These are phyloP conservation scores for Ilex asprella DNA, from an alignment of 257 asterid species.

Conservation along the genomic window DNA sequence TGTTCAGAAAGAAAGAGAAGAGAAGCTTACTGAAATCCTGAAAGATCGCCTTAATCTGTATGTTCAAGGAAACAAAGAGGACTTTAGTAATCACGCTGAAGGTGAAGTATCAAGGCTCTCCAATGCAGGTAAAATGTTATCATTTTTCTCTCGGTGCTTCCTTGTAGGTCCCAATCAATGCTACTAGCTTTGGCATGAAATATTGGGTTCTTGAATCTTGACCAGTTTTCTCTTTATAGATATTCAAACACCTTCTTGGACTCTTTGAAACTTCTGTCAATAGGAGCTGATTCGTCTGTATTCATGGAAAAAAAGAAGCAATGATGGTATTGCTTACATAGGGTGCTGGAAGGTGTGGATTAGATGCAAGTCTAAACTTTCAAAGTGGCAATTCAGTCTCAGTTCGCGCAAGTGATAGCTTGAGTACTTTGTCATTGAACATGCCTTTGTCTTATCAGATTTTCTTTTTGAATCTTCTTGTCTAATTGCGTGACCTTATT, in stretches of 20 bases:
- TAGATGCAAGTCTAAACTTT: too few relatives aligned
- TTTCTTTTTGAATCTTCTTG: too few relatives aligned
- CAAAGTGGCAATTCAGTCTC: too few relatives aligned
- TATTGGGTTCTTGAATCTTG: neutral
- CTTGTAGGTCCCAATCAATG: neutral
- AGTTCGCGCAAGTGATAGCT: too few relatives aligned
- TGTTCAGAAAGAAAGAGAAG: slow-evolving; percentile 93
- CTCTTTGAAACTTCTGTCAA: neutral
- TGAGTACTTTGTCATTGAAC: too few relatives aligned
- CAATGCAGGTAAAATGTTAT: slow-evolving; percentile 59
- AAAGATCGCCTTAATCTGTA: slow-evolving; percentile 76
- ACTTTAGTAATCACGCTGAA: slow-evolving; percentile 61
- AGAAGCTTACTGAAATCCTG: slow-evolving; percentile 75
- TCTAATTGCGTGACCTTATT: too few relatives aligned
- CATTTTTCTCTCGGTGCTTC: neutral
- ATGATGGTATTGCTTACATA: too few relatives aligned
- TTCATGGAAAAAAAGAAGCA: neutral
- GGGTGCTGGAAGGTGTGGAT: too few relatives aligned
- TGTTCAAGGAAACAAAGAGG: slow-evolving; percentile 91
- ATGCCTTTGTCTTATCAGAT: too few relatives aligned
- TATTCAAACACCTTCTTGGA: neutral
- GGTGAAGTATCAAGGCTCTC: slow-evolving; percentile 85
- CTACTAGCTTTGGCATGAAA: neutral
- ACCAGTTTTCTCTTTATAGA: neutral
- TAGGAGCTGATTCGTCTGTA: neutral